Evolutionary conservation across 352 stramenopile species (phyloP).

Genomic region (Phytophthora pinifolia): DNA sequence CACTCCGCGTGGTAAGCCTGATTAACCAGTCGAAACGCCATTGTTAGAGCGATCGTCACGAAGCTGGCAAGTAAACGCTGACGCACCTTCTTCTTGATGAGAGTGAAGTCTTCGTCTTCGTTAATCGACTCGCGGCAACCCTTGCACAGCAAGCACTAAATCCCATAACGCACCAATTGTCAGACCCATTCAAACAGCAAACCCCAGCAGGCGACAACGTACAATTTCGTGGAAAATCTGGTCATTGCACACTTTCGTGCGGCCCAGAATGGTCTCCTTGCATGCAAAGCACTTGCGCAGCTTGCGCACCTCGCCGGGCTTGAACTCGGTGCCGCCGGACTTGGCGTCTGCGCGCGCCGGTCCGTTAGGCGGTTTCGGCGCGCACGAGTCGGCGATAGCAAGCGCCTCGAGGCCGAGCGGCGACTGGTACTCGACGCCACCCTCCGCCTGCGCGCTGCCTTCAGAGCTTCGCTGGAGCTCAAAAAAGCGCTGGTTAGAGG

Average conservation of each 20-base stretch:
- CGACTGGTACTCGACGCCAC: slow-evolving; percentile 42
- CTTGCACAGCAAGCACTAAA: slow-evolving; percentile 71
- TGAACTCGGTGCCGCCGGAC: slow-evolving; percentile 51
- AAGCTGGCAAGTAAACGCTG: neutral
- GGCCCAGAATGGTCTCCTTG: slow-evolving; percentile 82
- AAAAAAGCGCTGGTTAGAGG: slow-evolving; percentile 75
- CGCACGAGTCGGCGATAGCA: slow-evolving; percentile 30
- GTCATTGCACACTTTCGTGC: slow-evolving; percentile 70
- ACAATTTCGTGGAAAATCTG: slow-evolving; percentile 88
- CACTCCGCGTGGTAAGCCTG: slow-evolving; percentile 78
- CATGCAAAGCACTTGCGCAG: slow-evolving; percentile 78
- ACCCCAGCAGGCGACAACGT: neutral
- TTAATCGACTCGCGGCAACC: slow-evolving; percentile 76
- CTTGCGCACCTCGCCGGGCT: slow-evolving; percentile 68
- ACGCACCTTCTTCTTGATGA: slow-evolving; percentile 76
- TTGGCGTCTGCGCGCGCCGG: slow-evolving; percentile 56
- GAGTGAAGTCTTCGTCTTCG: slow-evolving; percentile 73
- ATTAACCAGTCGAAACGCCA: neutral
- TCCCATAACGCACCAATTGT: neutral
- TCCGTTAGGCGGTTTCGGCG: slow-evolving; percentile 37
- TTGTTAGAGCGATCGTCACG: neutral
- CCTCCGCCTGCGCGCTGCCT: slow-evolving; percentile 25
- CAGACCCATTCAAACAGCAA: neutral
- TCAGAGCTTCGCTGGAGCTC: slow-evolving; percentile 41
- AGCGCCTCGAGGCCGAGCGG: slow-evolving; percentile 37